Conservation (phyloP, 352 stramenopile species). For the Phytophthora pistaciae region DNA sequence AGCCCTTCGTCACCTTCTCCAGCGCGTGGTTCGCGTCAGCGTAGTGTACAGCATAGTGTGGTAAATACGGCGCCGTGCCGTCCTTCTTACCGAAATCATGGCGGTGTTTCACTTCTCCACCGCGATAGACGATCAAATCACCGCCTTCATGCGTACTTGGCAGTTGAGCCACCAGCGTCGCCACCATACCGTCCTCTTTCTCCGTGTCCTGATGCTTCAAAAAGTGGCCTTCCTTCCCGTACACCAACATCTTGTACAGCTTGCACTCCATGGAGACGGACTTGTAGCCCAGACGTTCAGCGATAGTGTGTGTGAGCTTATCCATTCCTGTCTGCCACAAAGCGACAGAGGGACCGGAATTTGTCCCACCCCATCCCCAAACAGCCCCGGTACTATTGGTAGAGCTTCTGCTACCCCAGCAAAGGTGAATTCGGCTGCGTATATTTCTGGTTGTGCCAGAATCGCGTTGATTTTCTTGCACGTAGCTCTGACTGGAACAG, state of each 20-base stretch:
- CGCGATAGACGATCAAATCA: neutral
- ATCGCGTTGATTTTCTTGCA: neutral
- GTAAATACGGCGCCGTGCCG: neutral
- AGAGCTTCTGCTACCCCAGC: neutral
- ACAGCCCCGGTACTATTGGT: neutral
- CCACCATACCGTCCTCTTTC: neutral
- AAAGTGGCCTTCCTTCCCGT: neutral
- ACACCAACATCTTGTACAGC: slow-evolving; percentile 2
- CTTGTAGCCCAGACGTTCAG: neutral
- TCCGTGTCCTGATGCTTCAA: neutral
- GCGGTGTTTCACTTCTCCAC: neutral
- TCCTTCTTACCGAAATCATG: neutral
- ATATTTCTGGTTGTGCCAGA: neutral
- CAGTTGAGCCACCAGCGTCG: neutral
- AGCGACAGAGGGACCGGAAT: slow-evolving; percentile 1
- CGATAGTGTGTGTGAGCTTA: neutral
- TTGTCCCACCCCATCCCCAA: neutral
- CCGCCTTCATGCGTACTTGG: neutral
- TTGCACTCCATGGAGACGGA: neutral
- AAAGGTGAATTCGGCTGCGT: slow-evolving; percentile 3
- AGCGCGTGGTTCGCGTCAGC: neutral
- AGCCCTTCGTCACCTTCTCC: neutral
- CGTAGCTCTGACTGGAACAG: neutral
- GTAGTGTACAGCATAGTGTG: neutral
- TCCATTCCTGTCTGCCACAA: neutral